Base-by-base conservation (phyloP, 148 eudicot species). In the Fallopia convolvulus region DNA sequence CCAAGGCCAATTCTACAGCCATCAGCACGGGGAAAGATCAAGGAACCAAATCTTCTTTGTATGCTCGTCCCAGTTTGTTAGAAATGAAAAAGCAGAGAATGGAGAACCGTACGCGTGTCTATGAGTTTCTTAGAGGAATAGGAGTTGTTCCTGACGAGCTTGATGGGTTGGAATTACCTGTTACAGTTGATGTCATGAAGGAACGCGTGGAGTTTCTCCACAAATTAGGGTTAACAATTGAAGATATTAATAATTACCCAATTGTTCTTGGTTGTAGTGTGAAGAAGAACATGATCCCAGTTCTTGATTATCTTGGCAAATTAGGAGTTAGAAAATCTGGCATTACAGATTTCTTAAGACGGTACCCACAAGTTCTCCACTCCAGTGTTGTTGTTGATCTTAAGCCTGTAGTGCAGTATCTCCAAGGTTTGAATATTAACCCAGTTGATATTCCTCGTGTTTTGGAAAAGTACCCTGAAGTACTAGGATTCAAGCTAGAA, bases 221-320 rank as follows among this genome's bases (percentile, higher is more conserved):
- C 79, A 90, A 83, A 46, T 72, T 96, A 71, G 99, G 99, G 20
- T 89, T 96, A 72, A 89, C 94, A 12, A 79, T 91, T 77, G 98
- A 96, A 79, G 97, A 96, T 80, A 93, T 96, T 53, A 96, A 96
- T 79, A 90, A 88, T 77, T 96, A 96, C 78, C 99, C 99, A 12
- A 97, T 96, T 76, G 94, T 96, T 82, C 98, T 93, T 82, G 99
- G 99, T 47, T 96, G 98, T 83, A 96, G 99, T 82, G 98, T 96
- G 68, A 96, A 93, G 90, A 96, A 93, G 85, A 96, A 96, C 80
- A 91, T 96, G 99, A 79, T 96, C 36, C 98, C 99, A 2, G 99
- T 96, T 58, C 93, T 96, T 48, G 99, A 93, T 88, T 96, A 93
- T 81, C 93, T 96, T n/a, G 99, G 97, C 6, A 96, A 90, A 83